Conservation (phyloP, 306 rosid genomes). For the Rosa multiflora region DNA sequence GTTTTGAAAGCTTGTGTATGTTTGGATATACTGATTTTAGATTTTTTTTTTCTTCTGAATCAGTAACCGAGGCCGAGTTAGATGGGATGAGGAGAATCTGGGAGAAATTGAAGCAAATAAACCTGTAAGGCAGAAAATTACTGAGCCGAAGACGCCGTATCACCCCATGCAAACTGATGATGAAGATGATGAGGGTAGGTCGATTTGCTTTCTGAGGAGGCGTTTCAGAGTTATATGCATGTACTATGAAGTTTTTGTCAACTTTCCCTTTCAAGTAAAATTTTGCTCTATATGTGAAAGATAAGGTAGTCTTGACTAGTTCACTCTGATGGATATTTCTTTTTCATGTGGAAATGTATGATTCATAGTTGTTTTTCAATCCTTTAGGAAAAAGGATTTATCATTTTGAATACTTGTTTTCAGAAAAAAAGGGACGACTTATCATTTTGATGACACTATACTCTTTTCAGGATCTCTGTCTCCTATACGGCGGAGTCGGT, state of each 20-base stretch:
- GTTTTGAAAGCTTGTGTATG: neutral
- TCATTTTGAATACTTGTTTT: neutral
- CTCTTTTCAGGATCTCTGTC: slow-evolving; percentile 63
- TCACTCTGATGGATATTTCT: neutral
- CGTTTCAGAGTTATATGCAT: slow-evolving; percentile 15
- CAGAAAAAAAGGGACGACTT: slow-evolving; percentile 3
- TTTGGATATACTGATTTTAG: slow-evolving; percentile 7
- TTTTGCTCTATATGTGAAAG: neutral
- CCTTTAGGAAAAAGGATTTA: neutral
- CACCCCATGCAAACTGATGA: slow-evolving; percentile 94
- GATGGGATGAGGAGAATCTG: slow-evolving; percentile 89
- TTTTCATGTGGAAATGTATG: neutral
- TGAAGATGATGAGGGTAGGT: slow-evolving; percentile 82
- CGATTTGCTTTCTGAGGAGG: neutral
- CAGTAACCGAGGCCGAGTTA: slow-evolving; percentile 61
- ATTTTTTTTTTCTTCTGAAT: neutral
- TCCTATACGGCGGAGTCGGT: slow-evolving; percentile 55
- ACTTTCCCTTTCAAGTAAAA: neutral
- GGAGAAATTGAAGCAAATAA: slow-evolving; percentile 94
- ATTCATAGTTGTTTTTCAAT: neutral
- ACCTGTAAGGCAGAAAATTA: slow-evolving; percentile 98
- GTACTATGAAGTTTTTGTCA: neutral
- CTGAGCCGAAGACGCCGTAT: slow-evolving; percentile 98
- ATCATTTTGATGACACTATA: slow-evolving; percentile 1
- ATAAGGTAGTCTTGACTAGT: neutral